Percentiles rank a stretch among this genome's conserved stretches.
These are phyloP conservation scores for Penicillium tannophilum DNA, from an alignment of 495 filamentous ascomycete genomes.

Conservation along the genomic window DNA sequence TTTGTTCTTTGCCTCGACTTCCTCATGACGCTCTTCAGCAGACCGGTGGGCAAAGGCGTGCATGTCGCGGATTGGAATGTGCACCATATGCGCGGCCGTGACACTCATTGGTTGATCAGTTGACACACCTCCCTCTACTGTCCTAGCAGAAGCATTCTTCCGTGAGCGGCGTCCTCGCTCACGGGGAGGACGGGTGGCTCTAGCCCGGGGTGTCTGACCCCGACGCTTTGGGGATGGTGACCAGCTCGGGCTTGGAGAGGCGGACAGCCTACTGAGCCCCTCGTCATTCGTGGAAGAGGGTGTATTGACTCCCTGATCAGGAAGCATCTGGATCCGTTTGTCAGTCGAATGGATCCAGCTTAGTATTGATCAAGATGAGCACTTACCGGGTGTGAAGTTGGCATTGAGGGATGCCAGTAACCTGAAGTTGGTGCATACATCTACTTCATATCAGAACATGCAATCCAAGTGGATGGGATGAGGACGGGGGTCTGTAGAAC, in stretches of 20 bases:
- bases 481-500: neutral
- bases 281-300: slow-evolving; percentile 30
- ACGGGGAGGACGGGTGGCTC: slow-evolving; percentile 3
- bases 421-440: slow-evolving; percentile 17
- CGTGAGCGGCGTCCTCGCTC: slow-evolving; percentile 7
- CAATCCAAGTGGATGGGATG: neutral
- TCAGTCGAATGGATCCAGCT: neutral
- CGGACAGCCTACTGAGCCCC: slow-evolving; percentile 11
- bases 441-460: slow-evolving; percentile 2
- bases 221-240: slow-evolving; percentile 10
- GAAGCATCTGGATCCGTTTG: slow-evolving; percentile 10
- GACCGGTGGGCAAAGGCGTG: slow-evolving; percentile 77
- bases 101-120: slow-evolving; percentile 68
- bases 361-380: neutral
- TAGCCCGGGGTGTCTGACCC: slow-evolving; percentile 10
- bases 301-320: slow-evolving; percentile 28
- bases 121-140: neutral
- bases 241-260: slow-evolving; percentile 9
- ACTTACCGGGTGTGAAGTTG: slow-evolving; percentile 25
- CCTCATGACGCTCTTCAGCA: slow-evolving; percentile 65
- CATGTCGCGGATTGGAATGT: slow-evolving; percentile 76
- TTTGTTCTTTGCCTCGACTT: slow-evolving; percentile 72
- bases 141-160: slow-evolving; percentile 3
- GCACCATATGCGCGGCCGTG: slow-evolving; percentile 66
- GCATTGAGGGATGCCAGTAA: slow-evolving; percentile 15